Evolutionary conservation across 192 early-diverging fungal species (phyloP), one percentile per base, ranked within the genome.

Genomic region (Podila horticola): DNA sequence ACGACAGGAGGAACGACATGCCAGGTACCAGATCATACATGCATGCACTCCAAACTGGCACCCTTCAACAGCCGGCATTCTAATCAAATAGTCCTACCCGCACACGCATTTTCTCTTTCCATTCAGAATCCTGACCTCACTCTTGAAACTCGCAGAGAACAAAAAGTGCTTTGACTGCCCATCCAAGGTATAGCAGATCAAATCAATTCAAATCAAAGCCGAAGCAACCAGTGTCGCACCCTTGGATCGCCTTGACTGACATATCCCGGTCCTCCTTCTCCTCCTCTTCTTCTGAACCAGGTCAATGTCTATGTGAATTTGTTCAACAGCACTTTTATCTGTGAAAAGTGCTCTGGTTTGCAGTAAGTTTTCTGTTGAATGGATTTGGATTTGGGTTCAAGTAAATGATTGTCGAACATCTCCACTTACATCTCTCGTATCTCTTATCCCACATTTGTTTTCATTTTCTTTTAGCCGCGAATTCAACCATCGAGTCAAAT

Each of bases 401-500:
- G 13, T 57, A 45, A 45, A 45, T 45, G 41, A 45, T 3, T 45
- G 13, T 45, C 41, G 15, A 45, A 45, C 41, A 45, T 13, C 41
- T 4, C 41, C 41, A 45, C 41, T 17, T 13, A 45, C 41, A 45
- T 12, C 48, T 22, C 48, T 48, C 58, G 6, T 29, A 19, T 36
- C 45, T 12, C 17, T 62, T 48, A 24, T 41, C 58, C 59, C 62
- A 1, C 17, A n/a, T 60, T 55, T 24, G 5, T 55, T 55, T 0
- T 24, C 24, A 5, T 20, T 24, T 55, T 50, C 20, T 50, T 24
- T 24, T 55, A 88, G 89, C 33, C 88, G 90, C 22, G 86, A 89
- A 65, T 69, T 90, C 59, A 86, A 84, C 70, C 89, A 90, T 71
- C 73, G 91, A 55, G 86, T 92, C 60, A 92, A 92, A 58, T 88